phyloP scores from a whole-genome alignment of 345 rosid genomes.

The Excoecaria agallocha region DNA sequence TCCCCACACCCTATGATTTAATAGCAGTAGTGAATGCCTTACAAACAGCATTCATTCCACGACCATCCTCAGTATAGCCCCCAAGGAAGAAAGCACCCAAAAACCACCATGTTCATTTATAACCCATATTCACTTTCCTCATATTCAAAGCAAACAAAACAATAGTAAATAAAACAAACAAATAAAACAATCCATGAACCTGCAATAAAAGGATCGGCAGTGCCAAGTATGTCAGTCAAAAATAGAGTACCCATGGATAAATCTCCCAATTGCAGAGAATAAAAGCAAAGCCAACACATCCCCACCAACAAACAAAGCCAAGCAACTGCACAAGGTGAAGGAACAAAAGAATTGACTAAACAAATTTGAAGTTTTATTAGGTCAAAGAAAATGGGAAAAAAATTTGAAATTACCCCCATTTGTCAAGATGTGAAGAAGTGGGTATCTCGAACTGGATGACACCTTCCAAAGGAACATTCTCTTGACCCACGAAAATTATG shows the following conservation, averaged over 20 bases:
- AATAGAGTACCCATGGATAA: too few species aligned
- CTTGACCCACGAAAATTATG: constrained; percentile 58
- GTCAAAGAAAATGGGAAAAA: neutral
- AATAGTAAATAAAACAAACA: too few species aligned
- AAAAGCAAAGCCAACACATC: constrained; percentile 85
- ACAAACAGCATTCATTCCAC: constrained; percentile 72
- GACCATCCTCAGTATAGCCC: constrained; percentile 75
- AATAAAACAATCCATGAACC: too few species aligned
- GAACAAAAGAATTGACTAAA: neutral
- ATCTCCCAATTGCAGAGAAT: too few species aligned
- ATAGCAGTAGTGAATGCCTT: constrained; percentile 67
- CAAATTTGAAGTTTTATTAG: neutral
- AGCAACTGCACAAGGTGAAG: constrained; percentile 41
- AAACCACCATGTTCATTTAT: constrained; percentile 66
- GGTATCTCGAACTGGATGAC: constrained; percentile 89
- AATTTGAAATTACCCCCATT: constrained; percentile 63
- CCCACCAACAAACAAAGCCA: constrained; percentile 82
- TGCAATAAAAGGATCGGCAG: too few species aligned
- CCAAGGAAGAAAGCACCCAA: constrained; percentile 92
- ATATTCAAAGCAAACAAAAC: neutral
- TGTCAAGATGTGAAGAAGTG: constrained; percentile 36
- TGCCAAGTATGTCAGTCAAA: too few species aligned
- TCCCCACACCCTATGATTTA: constrained; percentile 79
- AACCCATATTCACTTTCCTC: constrained; percentile 8
- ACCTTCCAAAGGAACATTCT: constrained; percentile 76